A percentile compares a stretch with the other conserved stretches of the same genome.
Evolutionary conservation across 345 rosid species (phyloP).

Genomic region (Hibiscus tridactylites): DNA sequence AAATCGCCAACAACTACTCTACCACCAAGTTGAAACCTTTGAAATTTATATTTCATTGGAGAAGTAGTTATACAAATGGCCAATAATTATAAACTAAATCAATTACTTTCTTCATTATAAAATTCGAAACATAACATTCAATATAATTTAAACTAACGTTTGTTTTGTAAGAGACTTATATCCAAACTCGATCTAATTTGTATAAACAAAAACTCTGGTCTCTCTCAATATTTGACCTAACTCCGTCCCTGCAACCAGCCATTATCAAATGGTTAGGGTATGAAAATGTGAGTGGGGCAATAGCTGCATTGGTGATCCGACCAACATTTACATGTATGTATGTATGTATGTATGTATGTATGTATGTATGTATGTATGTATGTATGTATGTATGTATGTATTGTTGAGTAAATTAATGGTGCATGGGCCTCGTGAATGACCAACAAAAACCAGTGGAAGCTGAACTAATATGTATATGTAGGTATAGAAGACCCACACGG

Average conservation of each 20-base stretch:
- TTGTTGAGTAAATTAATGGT: constrained; percentile 18
- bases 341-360: no score
- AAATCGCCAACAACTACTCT: constrained; percentile 3
- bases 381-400: neutral
- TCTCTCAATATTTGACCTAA: no score
- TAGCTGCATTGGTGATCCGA: constrained; percentile 6
- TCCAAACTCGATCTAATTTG: no score
- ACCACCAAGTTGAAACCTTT: neutral
- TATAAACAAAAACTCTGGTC: no score
- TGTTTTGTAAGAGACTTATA: no score
- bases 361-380: neutral
- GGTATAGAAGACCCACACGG: neutral
- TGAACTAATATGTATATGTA: neutral
- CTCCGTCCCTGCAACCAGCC: no score
- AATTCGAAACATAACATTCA: no score
- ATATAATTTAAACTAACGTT: no score
- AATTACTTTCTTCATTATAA: no score
- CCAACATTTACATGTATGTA: neutral
- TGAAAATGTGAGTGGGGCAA: neutral
- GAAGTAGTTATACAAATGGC: neutral
- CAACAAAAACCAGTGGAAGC: constrained; percentile 4
- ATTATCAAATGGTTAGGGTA: neutral
- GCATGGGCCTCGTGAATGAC: neutral
- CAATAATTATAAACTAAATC: no score
- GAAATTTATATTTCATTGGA: neutral